Percentiles rank a stretch among this genome's conserved stretches.
These are phyloP conservation scores for Citrus glauca DNA, from an alignment of 345 rosid species.

Conservation along the genomic window DNA sequence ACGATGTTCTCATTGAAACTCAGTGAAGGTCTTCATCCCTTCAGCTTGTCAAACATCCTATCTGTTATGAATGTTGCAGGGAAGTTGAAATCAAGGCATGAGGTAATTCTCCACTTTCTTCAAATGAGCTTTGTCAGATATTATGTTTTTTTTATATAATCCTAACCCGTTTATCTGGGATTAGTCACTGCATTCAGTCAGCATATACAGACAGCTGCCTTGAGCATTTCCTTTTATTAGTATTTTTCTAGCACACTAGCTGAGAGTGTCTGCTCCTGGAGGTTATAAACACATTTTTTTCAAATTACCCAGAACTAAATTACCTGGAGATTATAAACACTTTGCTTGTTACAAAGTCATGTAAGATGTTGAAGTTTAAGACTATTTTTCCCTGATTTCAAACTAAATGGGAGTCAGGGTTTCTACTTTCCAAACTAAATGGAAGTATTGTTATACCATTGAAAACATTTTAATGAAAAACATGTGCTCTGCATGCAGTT, in stretches of 20 bases:
- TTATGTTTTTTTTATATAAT: not conserved
- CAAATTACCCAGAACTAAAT: not conserved
- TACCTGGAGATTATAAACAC: too few species aligned
- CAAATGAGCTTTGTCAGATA: not conserved
- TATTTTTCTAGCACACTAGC: not conserved
- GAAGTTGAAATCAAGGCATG: slow-evolving; percentile 84
- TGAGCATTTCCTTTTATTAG: not conserved
- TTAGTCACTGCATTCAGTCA: not conserved
- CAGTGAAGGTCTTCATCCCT: slow-evolving; percentile 58
- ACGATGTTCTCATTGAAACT: slow-evolving; percentile 85
- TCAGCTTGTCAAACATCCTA: slow-evolving; percentile 78
- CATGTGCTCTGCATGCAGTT: slow-evolving; percentile 37
- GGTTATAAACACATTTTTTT: too few species aligned
- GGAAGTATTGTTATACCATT: not conserved
- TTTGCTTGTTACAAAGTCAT: not conserved
- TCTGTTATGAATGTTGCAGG: slow-evolving; percentile 61
- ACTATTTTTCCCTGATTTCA: too few species aligned
- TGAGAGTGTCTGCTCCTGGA: not conserved
- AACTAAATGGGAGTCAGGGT: not conserved
- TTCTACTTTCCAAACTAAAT: not conserved
- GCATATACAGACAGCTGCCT: not conserved
- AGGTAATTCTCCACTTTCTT: slow-evolving; percentile 44
- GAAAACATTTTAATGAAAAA: not conserved
- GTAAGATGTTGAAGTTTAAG: not conserved
- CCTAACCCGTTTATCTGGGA: not conserved